Conservation (phyloP, 2,329 filamentous ascomycete genomes). For the Hymenoscyphus salicellus region DNA sequence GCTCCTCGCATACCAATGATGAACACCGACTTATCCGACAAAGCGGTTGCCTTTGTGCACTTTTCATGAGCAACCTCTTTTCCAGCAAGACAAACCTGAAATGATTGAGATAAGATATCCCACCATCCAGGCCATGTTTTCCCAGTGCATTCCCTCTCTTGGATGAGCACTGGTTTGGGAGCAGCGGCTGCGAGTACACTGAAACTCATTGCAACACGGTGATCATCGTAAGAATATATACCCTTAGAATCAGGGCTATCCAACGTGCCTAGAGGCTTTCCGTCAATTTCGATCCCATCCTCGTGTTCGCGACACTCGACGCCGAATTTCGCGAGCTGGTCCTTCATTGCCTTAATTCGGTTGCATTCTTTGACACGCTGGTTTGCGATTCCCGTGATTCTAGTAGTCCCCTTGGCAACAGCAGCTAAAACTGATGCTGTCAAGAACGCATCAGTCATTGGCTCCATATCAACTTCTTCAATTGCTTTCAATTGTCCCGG, state of each 20-base stretch:
- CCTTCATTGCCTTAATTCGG: slow-evolving; percentile 91
- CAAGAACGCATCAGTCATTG: slow-evolving; percentile 98
- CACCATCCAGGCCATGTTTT: slow-evolving; percentile 99
- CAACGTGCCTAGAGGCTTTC: slow-evolving; percentile 48
- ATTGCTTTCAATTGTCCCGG: slow-evolving; percentile 71
- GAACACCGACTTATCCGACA: slow-evolving; percentile 68
- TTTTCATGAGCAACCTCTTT: slow-evolving; percentile 48
- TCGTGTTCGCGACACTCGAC: slow-evolving; percentile 83
- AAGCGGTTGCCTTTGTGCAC: slow-evolving; percentile 38
- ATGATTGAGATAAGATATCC: slow-evolving; percentile 79
- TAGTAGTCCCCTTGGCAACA: slow-evolving; percentile 77
- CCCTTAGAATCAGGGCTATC: slow-evolving; percentile 59
- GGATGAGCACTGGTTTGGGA: slow-evolving; percentile 69
- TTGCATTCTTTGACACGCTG: slow-evolving; percentile 98
- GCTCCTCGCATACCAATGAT: slow-evolving; percentile 97
- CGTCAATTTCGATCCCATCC: slow-evolving; percentile 80
- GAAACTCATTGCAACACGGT: slow-evolving; percentile 98
- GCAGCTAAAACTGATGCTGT: slow-evolving; percentile 91
- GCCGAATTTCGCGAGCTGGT: slow-evolving; percentile 90
- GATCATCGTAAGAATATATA: slow-evolving; percentile 93
- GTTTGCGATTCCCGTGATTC: slow-evolving; percentile 92
- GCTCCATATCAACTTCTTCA: slow-evolving; percentile 90
- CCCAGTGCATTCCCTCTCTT: slow-evolving; percentile 87
- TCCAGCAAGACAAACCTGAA: slow-evolving; percentile 73
- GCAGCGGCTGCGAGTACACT: slow-evolving; percentile 77